A percentile compares a stretch with the other conserved stretches of the same genome.
These are phyloP conservation scores for Orbilia oligospora DNA, from an alignment of 2,329 filamentous ascomycete species.

Conservation along the genomic window DNA sequence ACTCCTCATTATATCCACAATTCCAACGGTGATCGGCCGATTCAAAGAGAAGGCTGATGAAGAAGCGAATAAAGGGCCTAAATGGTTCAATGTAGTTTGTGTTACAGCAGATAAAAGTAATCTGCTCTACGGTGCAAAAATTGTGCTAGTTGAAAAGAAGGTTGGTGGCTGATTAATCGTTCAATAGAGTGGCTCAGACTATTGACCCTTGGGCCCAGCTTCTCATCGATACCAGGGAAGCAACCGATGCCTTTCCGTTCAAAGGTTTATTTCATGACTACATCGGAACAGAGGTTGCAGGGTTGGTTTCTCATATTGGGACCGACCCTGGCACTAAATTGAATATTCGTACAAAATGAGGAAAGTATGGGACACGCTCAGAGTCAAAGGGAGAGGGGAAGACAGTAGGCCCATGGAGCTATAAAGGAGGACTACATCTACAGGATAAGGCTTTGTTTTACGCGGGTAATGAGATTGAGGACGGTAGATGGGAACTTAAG, in stretches of 20 bases:
- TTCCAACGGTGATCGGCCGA: conserved; percentile 60
- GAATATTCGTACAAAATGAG: conserved; percentile 77
- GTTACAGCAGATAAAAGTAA: conserved; percentile 33
- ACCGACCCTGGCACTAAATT: conserved; percentile 75
- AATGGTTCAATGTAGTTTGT: conserved; percentile 56
- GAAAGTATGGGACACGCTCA: conserved; percentile 77
- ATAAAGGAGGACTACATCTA: conserved; percentile 44
- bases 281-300: conserved; percentile 71
- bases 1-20: conserved; percentile 52
- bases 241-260: conserved; percentile 71
- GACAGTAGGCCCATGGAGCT: conserved; percentile 43
- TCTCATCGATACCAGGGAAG: conserved; percentile 24
- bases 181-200: background rate
- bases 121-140: conserved; percentile 41
- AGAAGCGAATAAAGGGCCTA: conserved; percentile 52
- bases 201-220: conserved; percentile 13
- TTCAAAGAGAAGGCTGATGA: conserved; percentile 57
- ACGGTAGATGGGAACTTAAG: conserved; percentile 44
- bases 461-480: conserved; percentile 30
- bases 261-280: conserved; percentile 75
- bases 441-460: conserved; percentile 46
- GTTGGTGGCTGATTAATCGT: conserved; percentile 22
- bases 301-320: conserved; percentile 72
- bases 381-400: conserved; percentile 78
- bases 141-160: conserved; percentile 54